phyloP scores from a whole-genome alignment of 768 basidiomycete species.

The Tylopilus felleus region DNA sequence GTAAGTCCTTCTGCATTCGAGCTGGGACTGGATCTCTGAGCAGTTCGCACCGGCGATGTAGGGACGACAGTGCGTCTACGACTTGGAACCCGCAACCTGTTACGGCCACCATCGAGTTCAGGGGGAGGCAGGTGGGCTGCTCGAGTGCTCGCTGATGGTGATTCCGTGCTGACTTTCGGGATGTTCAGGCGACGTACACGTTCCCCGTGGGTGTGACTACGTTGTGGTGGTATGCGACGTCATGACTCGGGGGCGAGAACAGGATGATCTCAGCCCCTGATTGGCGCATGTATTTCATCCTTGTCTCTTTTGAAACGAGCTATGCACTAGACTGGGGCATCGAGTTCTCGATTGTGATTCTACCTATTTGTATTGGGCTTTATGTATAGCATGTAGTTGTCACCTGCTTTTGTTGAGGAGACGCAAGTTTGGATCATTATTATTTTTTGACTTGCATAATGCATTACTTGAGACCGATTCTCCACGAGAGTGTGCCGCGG shows the following conservation, averaged over 20 bases:
- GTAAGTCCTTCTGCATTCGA: conserved; percentile 24
- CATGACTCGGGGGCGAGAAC: conserved; percentile 7
- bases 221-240: conserved; percentile 46
- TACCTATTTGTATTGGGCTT: too few relatives aligned
- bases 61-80: conserved; percentile 50
- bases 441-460: too few relatives aligned
- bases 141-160: background rate
- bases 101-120: conserved; percentile 58
- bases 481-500: too few relatives aligned
- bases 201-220: conserved; percentile 75
- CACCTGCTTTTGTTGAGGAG: too few relatives aligned
- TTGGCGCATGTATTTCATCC: background rate
- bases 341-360: background rate
- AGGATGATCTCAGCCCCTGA: background rate
- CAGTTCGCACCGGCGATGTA: background rate
- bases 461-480: too few relatives aligned
- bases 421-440: too few relatives aligned
- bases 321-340: background rate
- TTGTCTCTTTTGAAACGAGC: background rate
- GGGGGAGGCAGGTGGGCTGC: conserved; percentile 50
- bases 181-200: conserved; percentile 56
- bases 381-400: too few relatives aligned
- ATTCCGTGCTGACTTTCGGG: background rate
- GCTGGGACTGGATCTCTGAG: background rate
- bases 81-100: conserved; percentile 55